Evolutionary conservation across 1,139 yeast genomes (phyloP).

Genomic region (Yamadazyma spencermartinsiae): DNA sequence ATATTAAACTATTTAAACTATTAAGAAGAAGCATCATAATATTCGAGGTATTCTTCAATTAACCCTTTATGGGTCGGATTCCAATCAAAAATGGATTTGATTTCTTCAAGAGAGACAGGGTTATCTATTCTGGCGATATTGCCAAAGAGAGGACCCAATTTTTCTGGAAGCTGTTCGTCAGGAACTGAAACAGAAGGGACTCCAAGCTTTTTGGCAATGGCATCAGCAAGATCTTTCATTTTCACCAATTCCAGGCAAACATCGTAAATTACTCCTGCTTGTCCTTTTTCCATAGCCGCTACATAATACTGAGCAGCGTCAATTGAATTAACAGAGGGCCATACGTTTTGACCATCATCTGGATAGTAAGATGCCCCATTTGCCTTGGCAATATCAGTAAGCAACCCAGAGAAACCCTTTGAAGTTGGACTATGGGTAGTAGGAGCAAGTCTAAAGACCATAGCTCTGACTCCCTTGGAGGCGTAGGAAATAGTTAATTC

Average conservation of each 20-base stretch:
- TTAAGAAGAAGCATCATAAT: too few species aligned
- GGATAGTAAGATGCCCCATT: slow-evolving; percentile 19
- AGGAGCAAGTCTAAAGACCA: slow-evolving; percentile 24
- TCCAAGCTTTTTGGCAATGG: slow-evolving; percentile 18
- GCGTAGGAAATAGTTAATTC: slow-evolving; percentile 12
- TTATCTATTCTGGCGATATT: slow-evolving; percentile 11
- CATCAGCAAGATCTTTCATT: slow-evolving; percentile 22
- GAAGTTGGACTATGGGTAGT: slow-evolving; percentile 28
- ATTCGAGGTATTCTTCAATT: slow-evolving; percentile 19
- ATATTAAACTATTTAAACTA: neutral
- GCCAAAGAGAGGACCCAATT: slow-evolving; percentile 10
- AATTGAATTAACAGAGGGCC: slow-evolving; percentile 27
- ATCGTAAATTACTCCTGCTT: slow-evolving; percentile 21
- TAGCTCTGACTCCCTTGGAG: slow-evolving; percentile 20
- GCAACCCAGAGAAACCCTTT: slow-evolving; percentile 15
- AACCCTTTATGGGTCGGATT: slow-evolving; percentile 18
- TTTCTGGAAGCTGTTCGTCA: slow-evolving; percentile 9
- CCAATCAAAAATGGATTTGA: slow-evolving; percentile 21
- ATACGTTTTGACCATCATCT: slow-evolving; percentile 25
- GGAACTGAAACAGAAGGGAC: slow-evolving; percentile 15
- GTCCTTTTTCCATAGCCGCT: slow-evolving; percentile 24
- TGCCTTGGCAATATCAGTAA: slow-evolving; percentile 14
- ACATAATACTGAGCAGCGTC: slow-evolving; percentile 28
- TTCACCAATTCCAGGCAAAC: slow-evolving; percentile 21
- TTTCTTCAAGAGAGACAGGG: slow-evolving; percentile 12